Percentiles rank a stretch among this genome's conserved stretches.
These are phyloP conservation scores for Suillus luteus DNA, from an alignment of 768 basidiomycete genomes.

Conservation along the genomic window DNA sequence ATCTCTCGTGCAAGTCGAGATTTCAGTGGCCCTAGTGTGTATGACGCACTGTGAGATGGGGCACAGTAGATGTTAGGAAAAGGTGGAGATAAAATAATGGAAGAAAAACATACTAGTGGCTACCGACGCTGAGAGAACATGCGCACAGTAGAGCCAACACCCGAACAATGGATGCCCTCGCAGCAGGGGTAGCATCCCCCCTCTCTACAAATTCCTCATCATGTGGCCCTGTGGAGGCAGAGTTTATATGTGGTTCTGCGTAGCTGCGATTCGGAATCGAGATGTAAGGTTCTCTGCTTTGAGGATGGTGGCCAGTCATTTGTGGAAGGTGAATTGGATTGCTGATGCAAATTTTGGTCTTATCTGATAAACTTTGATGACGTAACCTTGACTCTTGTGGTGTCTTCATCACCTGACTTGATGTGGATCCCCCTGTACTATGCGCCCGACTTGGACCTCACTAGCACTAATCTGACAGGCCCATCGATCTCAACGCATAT, in stretches of 20 bases:
- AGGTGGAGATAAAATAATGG: neutral
- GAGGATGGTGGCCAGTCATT: neutral
- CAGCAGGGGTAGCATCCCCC: slow-evolving; percentile 22
- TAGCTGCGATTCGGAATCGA: slow-evolving; percentile 3
- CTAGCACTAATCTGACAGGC: no score
- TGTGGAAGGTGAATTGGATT: neutral
- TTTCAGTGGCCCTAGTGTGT: slow-evolving; percentile 80
- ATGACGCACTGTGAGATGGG: slow-evolving; percentile 52
- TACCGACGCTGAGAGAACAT: slow-evolving; percentile 73
- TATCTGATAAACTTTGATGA: slow-evolving; percentile 1
- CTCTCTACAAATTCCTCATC: slow-evolving; percentile 1
- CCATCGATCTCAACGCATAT: neutral
- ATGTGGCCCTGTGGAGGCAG: neutral
- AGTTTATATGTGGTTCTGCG: neutral
- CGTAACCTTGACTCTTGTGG: neutral
- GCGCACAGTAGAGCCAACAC: slow-evolving; percentile 67
- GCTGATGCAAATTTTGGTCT: neutral
- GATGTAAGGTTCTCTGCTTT: neutral
- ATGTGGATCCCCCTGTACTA: no score
- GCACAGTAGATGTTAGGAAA: slow-evolving; percentile 10
- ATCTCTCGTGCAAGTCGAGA: slow-evolving; percentile 67
- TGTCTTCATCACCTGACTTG: no score
- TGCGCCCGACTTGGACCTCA: no score
- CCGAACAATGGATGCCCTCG: slow-evolving; percentile 51
- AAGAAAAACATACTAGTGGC: slow-evolving; percentile 61